phyloP scores from a whole-genome alignment of 495 filamentous ascomycete genomes.

The Daldinia childiae region DNA sequence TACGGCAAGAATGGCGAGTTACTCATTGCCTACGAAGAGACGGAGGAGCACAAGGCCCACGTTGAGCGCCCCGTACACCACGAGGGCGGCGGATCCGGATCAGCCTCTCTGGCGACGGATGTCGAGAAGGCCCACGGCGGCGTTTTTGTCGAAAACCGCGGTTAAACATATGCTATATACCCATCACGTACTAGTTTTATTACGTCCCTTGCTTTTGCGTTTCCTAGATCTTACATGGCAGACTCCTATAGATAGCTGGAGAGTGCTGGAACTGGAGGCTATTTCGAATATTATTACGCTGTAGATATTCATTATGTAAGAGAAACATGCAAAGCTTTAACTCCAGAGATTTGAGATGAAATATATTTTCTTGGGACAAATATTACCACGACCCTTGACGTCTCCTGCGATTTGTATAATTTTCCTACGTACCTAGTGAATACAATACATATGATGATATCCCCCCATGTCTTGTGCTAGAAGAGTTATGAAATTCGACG shows the following conservation, averaged over 20 bases:
- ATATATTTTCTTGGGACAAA: not conserved
- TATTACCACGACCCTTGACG: not conserved
- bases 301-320: not conserved
- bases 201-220: not conserved
- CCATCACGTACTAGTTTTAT: not conserved
- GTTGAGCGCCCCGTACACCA: constrained; percentile 16
- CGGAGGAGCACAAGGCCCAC: constrained; percentile 48
- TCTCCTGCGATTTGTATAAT: not conserved
- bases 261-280: not conserved
- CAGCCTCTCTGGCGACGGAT: constrained; percentile 19
- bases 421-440: not conserved
- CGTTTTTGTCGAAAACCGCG: constrained; percentile 23
- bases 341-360: not conserved
- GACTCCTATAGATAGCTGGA: not conserved
- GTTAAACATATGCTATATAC: constrained; percentile 1
- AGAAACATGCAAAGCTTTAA: not conserved
- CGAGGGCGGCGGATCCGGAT: constrained; percentile 22
- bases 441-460: not conserved
- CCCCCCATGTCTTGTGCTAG: not conserved
- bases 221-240: not conserved
- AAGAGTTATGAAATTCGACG: not conserved
- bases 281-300: not conserved
- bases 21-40: constrained; percentile 66
- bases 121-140: constrained; percentile 38
- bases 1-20: constrained; percentile 78